Conservation (phyloP, 148 eudicot genomes). For the Heliamphora exappendiculata region DNA sequence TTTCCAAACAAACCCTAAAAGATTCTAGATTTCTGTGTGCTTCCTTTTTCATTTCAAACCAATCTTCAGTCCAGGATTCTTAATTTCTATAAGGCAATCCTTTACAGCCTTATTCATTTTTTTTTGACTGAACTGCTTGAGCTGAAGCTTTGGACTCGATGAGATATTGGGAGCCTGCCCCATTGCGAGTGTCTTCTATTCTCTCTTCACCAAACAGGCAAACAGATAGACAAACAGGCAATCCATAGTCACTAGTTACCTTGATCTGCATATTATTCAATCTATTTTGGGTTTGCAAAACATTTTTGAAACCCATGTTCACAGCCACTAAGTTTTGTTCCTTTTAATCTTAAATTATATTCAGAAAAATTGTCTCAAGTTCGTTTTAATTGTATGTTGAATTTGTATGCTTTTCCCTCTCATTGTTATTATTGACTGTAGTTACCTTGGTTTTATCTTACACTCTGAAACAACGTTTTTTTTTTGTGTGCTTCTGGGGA, state of each 20-base stretch:
- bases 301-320: background rate
- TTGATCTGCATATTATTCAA: background rate
- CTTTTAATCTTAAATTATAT: background rate
- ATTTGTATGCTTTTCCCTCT: background rate
- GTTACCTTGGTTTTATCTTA: background rate
- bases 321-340: background rate
- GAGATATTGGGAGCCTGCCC: too few species aligned
- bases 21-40: background rate
- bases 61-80: background rate
- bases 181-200: too few species aligned
- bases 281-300: background rate
- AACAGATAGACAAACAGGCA: too few species aligned
- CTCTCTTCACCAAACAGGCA: too few species aligned
- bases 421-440: background rate
- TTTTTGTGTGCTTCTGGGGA: conserved; percentile 7
- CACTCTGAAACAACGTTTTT: background rate
- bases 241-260: background rate
- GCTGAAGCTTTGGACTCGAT: too few species aligned
- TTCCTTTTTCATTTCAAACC: background rate
- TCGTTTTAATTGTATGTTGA: background rate
- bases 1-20: too few species aligned
- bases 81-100: background rate
- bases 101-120: too few species aligned
- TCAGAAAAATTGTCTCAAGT: background rate
- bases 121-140: too few species aligned